These are phyloP conservation scores for Suillus plorans DNA, from an alignment of 768 basidiomycete genomes.

Conservation along the genomic window DNA sequence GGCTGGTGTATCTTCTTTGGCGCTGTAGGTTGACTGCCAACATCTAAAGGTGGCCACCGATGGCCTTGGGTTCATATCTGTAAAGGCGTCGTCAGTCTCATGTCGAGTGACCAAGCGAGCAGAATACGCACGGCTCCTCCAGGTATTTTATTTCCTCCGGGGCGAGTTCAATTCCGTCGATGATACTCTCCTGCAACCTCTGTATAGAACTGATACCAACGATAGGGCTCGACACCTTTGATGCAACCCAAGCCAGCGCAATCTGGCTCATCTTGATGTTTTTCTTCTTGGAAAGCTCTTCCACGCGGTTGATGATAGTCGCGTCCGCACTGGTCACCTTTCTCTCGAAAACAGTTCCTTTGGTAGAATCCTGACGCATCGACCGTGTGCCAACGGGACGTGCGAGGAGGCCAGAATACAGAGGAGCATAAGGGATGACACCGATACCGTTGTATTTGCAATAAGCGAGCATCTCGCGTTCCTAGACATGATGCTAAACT, in stretches of 20 bases:
- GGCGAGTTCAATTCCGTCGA: conserved; percentile 23
- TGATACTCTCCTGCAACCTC: conserved; percentile 30
- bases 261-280: conserved; percentile 44
- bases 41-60: conserved; percentile 12
- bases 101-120: not conserved
- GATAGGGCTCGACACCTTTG: conserved; percentile 46
- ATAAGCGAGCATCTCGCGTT: conserved; percentile 45
- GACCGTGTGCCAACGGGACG: conserved; percentile 34
- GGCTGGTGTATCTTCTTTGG: not conserved
- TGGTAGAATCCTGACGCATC: conserved; percentile 10
- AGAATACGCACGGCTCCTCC: conserved; percentile 25
- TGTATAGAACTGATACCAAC: conserved; percentile 37
- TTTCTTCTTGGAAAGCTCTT: conserved; percentile 41
- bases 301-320: conserved; percentile 39
- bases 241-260: conserved; percentile 41
- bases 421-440: conserved; percentile 50
- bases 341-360: conserved; percentile 26
- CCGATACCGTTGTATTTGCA: conserved; percentile 52
- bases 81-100: not conserved
- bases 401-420: conserved; percentile 39
- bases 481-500: conserved; percentile 24
- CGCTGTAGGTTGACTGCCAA: not conserved
- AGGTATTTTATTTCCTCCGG: conserved; percentile 32
- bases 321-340: conserved; percentile 28
- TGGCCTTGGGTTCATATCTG: conserved; percentile 20